A percentile compares a stretch with the other conserved stretches of the same genome.
Conservation (phyloP, 495 filamentous ascomycete species). For the Cetradonia linearis region DNA sequence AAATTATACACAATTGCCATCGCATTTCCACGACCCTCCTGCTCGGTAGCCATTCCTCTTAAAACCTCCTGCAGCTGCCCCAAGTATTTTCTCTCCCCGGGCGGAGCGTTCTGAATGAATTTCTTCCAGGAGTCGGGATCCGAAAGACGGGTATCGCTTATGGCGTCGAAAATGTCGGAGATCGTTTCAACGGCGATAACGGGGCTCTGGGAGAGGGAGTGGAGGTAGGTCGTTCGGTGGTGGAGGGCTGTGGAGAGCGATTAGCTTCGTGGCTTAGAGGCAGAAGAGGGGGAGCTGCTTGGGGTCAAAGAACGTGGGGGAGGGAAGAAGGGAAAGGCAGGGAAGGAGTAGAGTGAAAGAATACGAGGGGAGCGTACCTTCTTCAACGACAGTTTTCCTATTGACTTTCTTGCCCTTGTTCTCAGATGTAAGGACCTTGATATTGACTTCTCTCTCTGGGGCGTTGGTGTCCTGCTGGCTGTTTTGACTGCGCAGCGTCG, state of each 20-base stretch:
- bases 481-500: conserved; percentile 29
- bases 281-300: too few species aligned
- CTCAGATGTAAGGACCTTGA: conserved; percentile 69
- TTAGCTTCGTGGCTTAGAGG: too few species aligned
- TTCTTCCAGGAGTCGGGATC: conserved; percentile 81
- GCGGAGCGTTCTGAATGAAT: conserved; percentile 66
- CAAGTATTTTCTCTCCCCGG: conserved; percentile 77
- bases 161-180: conserved; percentile 73
- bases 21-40: conserved; percentile 40
- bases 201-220: conserved; percentile 59
- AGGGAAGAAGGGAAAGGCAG: too few species aligned
- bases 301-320: too few species aligned
- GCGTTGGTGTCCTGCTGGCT: conserved; percentile 35
- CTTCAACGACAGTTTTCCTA: conserved; percentile 72
- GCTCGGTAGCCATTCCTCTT: conserved; percentile 43
- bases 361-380: conserved; percentile 35
- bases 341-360: conserved; percentile 18
- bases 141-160: conserved; percentile 61
- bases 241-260: conserved; percentile 48
- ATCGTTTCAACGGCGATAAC: conserved; percentile 82
- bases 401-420: conserved; percentile 87
- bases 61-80: conserved; percentile 76
- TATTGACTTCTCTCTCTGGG: conserved; percentile 48
- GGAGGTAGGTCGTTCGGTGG: conserved; percentile 50
- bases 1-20: conserved; percentile 78